Percentiles rank a stretch among this genome's conserved stretches.
Evolutionary conservation across 1,284 basidiomycete species (phyloP).

Genomic region (Moniliophthora roreri): DNA sequence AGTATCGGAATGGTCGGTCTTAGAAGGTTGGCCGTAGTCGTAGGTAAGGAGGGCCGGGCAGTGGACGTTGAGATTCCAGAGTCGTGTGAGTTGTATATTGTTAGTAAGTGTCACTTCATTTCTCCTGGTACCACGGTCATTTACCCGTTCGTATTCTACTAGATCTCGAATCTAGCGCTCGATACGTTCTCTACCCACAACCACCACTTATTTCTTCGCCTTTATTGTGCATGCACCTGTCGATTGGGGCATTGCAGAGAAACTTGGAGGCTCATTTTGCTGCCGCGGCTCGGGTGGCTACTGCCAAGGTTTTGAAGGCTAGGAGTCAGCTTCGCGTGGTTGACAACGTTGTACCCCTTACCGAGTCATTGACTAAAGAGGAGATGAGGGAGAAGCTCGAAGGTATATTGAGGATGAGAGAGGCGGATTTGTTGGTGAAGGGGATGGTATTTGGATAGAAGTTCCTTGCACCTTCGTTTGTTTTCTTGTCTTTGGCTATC

Average conservation of each 20-base stretch:
- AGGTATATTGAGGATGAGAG: conserved; percentile 39
- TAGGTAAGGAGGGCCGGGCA: conserved; percentile 33
- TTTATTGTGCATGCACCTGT: conserved; percentile 37
- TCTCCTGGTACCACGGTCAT: neutral
- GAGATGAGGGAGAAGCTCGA: conserved; percentile 41
- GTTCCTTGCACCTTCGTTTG: neutral
- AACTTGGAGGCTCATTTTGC: conserved; percentile 52
- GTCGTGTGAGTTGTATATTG: conserved; percentile 51
- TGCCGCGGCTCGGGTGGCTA: conserved; percentile 13
- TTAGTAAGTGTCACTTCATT: conserved; percentile 40
- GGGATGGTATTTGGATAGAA: conserved; percentile 37
- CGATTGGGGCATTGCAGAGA: conserved; percentile 44
- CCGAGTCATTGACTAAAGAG: conserved; percentile 33
- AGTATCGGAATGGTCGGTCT: conserved; percentile 55
- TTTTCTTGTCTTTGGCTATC: neutral
- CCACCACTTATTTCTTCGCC: conserved; percentile 53
- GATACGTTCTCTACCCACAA: conserved; percentile 45
- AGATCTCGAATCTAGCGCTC: conserved; percentile 38
- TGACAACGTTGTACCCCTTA: too few species aligned
- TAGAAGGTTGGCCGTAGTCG: conserved; percentile 44
- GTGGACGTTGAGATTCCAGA: conserved; percentile 54
- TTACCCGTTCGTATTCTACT: too few species aligned
- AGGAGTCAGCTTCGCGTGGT: too few species aligned
- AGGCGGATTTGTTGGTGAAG: conserved; percentile 49
- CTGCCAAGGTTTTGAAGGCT: too few species aligned